Evolutionary conservation across 202 grass and related monocot genomes (phyloP), one percentile per base, ranked within the genome.

Genomic region (Zizania palustris): DNA sequence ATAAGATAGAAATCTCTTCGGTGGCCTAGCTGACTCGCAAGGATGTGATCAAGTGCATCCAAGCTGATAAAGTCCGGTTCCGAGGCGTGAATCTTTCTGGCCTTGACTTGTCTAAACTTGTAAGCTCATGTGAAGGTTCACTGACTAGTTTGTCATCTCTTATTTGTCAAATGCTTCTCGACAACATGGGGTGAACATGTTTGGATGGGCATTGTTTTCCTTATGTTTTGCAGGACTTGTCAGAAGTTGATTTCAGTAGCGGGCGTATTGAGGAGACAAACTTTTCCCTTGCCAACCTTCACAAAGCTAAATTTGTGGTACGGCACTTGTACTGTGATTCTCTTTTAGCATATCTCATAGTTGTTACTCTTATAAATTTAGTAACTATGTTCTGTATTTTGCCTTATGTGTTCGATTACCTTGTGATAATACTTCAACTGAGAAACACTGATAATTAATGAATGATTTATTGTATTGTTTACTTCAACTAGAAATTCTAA

Each of bases 251-350:
- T 41, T 90, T 90, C 64, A 87, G 80, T 65, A 80, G 61, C 36
- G 76, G 80, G 49, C 69, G 75, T 48, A 78, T 84, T 45, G 61
- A 74, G 48, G 83, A 77, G 20, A 90, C 80, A 40, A 64, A 80
- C 19, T 90, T 90, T 65, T 84, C 80, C 67, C 18, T 5, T 38
- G 71, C 84, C 11, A 77, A 86, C 48, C 80, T 90, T 67, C 65
- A 87, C 1, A 87, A 84, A 73, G 88, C 88, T 21, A 90, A 84
- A 60, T 87, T 90, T 77, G 84, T 75, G 88, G 88, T 87, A 84
- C 21, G n/a, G 4, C 34, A 15, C 34, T 20, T 68, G 2, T 43
- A 37, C 5, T 38, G 15, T 77, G 20, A 69, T 33, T 60, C 37
- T 71, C 16, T 79, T 71, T 15, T 59, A 44, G 35, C 12, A 58